Percentiles rank a stretch among this genome's conserved stretches.
Conservation (phyloP, 306 rosid species). For the Cucumis hystrix region DNA sequence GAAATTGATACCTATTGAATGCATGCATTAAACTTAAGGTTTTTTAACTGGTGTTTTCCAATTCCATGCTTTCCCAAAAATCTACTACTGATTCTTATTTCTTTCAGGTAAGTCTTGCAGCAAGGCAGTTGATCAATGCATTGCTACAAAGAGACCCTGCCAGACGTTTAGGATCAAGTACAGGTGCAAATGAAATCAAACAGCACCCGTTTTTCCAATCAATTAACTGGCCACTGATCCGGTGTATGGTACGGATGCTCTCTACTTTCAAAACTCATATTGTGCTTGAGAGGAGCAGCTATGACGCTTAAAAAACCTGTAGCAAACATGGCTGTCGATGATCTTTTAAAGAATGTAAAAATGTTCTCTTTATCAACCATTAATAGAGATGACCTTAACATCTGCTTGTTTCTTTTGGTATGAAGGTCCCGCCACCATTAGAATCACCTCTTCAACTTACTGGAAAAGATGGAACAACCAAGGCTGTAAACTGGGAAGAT, state of each 20-base stretch:
- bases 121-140: slow-evolving; percentile 80
- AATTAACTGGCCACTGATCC: slow-evolving; percentile 90
- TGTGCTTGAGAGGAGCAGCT: neutral
- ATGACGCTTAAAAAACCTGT: neutral
- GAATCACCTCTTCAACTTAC: slow-evolving; percentile 48
- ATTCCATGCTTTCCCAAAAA: neutral
- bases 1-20: neutral
- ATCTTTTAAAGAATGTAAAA: neutral
- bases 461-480: slow-evolving; percentile 36
- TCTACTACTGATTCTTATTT: neutral
- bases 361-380: neutral
- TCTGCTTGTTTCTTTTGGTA: slow-evolving; percentile 4
- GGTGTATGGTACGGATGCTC: slow-evolving; percentile 52
- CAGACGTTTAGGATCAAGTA: slow-evolving; percentile 56
- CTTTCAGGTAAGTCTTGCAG: slow-evolving; percentile 81
- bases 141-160: slow-evolving; percentile 79
- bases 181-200: slow-evolving; percentile 82
- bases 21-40: neutral
- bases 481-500: slow-evolving; percentile 66
- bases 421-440: slow-evolving; percentile 75
- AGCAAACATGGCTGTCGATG: neutral
- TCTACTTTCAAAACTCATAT: neutral
- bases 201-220: slow-evolving; percentile 85
- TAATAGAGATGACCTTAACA: neutral
- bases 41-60: neutral